Evolutionary conservation across 1,284 basidiomycete species (phyloP).

Genomic region (Termitomyces sp.): DNA sequence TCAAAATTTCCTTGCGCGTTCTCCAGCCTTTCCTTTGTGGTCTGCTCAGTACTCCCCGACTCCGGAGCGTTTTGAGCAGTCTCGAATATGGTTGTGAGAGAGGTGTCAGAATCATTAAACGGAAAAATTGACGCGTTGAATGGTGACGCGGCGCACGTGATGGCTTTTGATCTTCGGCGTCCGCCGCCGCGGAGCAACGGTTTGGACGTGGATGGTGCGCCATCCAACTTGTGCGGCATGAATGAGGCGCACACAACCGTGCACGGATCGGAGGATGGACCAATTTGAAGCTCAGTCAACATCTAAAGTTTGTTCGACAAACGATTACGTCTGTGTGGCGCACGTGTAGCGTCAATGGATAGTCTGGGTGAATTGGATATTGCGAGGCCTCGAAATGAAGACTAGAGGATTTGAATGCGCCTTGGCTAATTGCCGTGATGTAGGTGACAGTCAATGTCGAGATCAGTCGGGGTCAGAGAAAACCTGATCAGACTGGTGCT

Average conservation of each 20-base stretch:
- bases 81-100: not conserved
- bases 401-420: not conserved
- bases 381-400: not conserved
- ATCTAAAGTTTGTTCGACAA: constrained; percentile 5
- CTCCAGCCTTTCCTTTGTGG: constrained; percentile 8
- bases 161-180: not conserved
- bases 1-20: not conserved
- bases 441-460: not conserved
- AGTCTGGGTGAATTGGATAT: not conserved
- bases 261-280: not conserved
- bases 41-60: constrained; percentile 7
- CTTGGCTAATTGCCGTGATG: not conserved
- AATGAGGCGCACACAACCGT: not conserved
- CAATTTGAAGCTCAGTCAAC: not conserved
- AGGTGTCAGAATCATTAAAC: not conserved
- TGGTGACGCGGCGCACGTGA: constrained; percentile 13
- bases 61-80: constrained; percentile 8
- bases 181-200: not conserved
- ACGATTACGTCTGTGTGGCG: constrained; percentile 8
- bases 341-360: not conserved
- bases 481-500: not conserved
- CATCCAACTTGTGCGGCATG: not conserved
- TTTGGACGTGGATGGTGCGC: not conserved
- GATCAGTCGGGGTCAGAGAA: not conserved
- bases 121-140: constrained; percentile 11